phyloP scores from a whole-genome alignment of 2,329 filamentous ascomycete genomes.

The Cercospora canescens region DNA sequence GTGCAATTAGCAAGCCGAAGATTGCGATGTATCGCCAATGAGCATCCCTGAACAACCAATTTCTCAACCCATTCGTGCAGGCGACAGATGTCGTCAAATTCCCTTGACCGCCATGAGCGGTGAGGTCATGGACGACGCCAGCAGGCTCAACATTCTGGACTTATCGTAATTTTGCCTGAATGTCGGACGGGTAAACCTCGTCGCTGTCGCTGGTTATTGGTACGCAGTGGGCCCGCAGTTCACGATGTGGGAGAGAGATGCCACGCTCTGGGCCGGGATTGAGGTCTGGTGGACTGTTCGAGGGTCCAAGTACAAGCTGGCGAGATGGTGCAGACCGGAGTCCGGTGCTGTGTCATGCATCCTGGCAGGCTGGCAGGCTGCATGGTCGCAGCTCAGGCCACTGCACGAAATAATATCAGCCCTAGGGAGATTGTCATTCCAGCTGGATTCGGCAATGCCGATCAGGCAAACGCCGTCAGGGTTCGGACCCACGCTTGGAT shows the following conservation, averaged over 20 bases:
- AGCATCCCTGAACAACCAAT: background rate
- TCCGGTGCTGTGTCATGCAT: background rate
- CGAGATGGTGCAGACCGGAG: background rate
- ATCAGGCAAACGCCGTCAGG: slow-evolving; percentile 1
- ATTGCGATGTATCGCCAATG: background rate
- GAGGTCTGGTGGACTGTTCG: background rate
- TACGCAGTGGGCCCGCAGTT: background rate
- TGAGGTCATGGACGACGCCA: background rate
- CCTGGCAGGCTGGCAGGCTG: background rate
- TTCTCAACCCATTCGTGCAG: background rate
- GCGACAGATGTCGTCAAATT: background rate
- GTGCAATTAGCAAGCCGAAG: background rate
- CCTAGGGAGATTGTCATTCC: background rate
- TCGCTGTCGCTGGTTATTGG: background rate
- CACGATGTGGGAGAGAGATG: background rate
- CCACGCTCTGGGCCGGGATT: background rate
- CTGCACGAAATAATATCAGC: background rate
- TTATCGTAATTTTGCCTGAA: background rate
- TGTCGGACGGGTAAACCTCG: background rate
- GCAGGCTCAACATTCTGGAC: background rate
- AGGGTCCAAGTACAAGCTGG: background rate
- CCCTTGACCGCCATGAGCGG: background rate
- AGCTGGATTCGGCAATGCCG: background rate
- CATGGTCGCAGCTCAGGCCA: background rate
- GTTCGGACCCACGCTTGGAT: background rate